Evolutionary conservation across 257 asterid species (phyloP), one percentile per base, ranked within the genome.

Genomic region (Fraxinus pennsylvanica): DNA sequence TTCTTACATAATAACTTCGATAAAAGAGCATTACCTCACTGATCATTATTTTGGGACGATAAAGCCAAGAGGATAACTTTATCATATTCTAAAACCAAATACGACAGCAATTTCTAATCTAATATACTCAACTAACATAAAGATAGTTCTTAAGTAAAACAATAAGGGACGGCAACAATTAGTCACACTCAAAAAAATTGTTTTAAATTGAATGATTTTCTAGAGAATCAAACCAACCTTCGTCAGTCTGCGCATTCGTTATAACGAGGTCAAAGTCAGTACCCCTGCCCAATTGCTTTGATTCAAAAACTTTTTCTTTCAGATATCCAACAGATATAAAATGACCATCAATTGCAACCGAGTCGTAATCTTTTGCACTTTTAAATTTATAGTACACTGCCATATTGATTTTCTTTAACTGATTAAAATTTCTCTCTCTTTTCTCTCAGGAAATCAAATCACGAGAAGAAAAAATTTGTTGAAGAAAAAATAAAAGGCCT

Each of bases 251-350:
- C 83, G 97, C 94, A 92, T 93, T 92, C 90, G 98, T 91, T 90
- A 96, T 89, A 85, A 93, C 89, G 57, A 96, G 97, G 92, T 96
- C 99, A 90, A 90, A 92, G 89, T 93, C 97, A 74, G 96, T 94
- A 86, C 99, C 99, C 85, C 86, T 88, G 82, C 94, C 96, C 94
- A 92, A 81, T 87, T 90, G 95, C 98, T 96, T 96, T 91, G 87
- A 81, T 89, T 96, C 99, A 90, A 90, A 91, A 84, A 96, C 92
- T 91, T 92, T 91, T 88, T 91, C 94, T 96, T 96, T 96, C 94
- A 96, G 89, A 74, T 85, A 82, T 78, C 97, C 97, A 83, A 93
- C 94, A 36, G 99, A 80, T 84, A 93, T 92, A 84, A 92, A 96
- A 85, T 90, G 95, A 25, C 97, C 96, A 54, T 93, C 97, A 70